Evolutionary conservation across 441 rosid genomes (phyloP).

Genomic region (Macaranga tanarius): DNA sequence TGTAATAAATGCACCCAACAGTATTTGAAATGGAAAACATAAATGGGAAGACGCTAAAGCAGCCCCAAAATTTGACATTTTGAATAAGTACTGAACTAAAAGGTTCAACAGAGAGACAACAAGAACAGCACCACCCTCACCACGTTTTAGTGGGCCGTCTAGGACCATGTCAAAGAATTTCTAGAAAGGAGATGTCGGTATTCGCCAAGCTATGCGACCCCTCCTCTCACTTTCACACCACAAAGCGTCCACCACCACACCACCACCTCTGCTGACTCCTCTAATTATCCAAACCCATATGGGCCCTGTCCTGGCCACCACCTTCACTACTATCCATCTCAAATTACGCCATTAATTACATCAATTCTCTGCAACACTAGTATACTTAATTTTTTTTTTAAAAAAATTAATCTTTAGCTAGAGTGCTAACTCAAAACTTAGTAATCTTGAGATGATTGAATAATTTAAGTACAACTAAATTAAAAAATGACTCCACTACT

Average conservation of each 20-base stretch:
- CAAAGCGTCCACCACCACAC: background rate
- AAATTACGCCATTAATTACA: too few species aligned
- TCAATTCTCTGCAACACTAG: too few species aligned
- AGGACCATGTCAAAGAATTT: background rate
- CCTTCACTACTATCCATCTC: background rate
- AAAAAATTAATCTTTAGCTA: too few species aligned
- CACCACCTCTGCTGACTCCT: background rate
- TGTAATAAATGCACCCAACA: background rate
- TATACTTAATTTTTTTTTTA: too few species aligned
- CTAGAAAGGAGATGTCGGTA: constrained; percentile 2
- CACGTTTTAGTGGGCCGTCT: background rate
- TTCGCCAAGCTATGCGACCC: background rate
- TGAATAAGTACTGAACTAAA: constrained; percentile 1
- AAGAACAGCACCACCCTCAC: background rate
- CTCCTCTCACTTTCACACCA: background rate
- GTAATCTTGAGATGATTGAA: too few species aligned
- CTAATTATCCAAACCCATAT: background rate
- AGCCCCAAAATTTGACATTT: constrained; percentile 16
- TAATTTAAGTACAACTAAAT: too few species aligned
- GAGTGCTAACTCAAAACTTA: too few species aligned
- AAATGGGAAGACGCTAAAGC: background rate
- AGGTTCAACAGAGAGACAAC: background rate
- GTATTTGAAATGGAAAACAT: background rate
- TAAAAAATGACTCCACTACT: too few species aligned
- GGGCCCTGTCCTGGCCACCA: background rate